Evolutionary conservation across 495 filamentous ascomycete genomes (phyloP), one percentile per base, ranked within the genome.

Genomic region (Aspergillus sclerotiicarbonarius): DNA sequence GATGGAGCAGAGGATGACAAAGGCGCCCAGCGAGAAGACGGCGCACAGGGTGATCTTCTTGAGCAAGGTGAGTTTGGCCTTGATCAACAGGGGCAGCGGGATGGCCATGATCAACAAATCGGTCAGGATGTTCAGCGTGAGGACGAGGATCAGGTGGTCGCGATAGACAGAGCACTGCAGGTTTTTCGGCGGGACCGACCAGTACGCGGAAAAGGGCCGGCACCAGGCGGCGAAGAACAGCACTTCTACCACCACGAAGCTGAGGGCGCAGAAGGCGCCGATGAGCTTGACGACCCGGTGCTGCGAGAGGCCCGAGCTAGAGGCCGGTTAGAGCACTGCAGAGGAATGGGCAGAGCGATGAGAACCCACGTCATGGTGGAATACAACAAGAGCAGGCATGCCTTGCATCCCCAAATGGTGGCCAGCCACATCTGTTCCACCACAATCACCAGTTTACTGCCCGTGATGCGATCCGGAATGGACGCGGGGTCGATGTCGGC

Each of bases 151-250:
- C 13, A 83, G 71, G 57, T 85, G 82, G 62, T 84, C 68, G 57
- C 35, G 20, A 35, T 44, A 55, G 29, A 62, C 65, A 56, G 47
- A 54, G 58, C 51, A 62, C 4, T 61, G 52, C 10, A 53, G 6
- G 39, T 29, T 39, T 45, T 45, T 56, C 3, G 60, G 37, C 18
- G 73, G 73, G 8, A 75, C 73, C 8, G 74, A 69, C 78, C 78
- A 84, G 59, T 85, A 85, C 25, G 80, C 56, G 39, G 54, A 53
- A 55, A 86, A 82, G 6, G 83, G 83, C 43, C 70, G 66, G 64
- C 83, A 86, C 82, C 82, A 85, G 31, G 78, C 77, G 13, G 61
- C 80, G 57, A 84, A 79, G 62, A 82, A 86, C 39, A 84, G 67
- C 15, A 81, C 70, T 56, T 84, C 75, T 68, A 83, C 82, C n/a